Base-by-base conservation (phyloP, 768 basidiomycete genomes). In the Boletus tylopilopsis region DNA sequence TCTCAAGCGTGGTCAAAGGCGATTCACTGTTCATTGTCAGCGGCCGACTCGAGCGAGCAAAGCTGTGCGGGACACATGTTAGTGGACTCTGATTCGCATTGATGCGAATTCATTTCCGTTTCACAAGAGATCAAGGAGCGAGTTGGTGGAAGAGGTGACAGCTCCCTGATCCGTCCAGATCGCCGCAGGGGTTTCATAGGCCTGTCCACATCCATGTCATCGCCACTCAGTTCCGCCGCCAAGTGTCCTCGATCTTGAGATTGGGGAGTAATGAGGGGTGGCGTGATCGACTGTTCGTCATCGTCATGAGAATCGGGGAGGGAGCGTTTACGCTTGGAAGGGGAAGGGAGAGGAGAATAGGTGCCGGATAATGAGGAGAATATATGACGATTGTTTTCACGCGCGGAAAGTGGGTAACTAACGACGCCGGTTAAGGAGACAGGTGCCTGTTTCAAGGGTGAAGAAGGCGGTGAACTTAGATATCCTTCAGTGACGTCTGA, bases 401-500 rank as follows among this genome's bases (percentile, higher is more conserved):
- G 80, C 47, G 81, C 74, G 22, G 84, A 76, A 38, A 67, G 74
- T 59, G 82, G 81, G 55, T 80, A 76, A 46, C 54, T 23, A 51
- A 42, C 43, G 21, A 50, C 50, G 55, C 42, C 49, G 50, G 64
- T 47, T 46, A 49, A 42, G 47, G 54, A 41, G 45, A 59, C 45
- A 39, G 59, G 53, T 58, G 54, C 55, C 56, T 59, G 64, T 59
- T 68, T 70, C 56, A 62, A 53, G 55, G 48, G 61, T 47, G 58
- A 60, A n/a, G 57, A 59, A 45, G 66, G 56, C 61, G 45, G 75
- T 74, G 53, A 69, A 64, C 43, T 75, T 72, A 42, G 75, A 71
- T 85, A 86, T 47, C 84, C 84, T 64, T 85, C 78, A 19, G 70
- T 71, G 42, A 86, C 84, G 61, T 71, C 84, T 86, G 55, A 21